Evolutionary conservation across 2,329 filamentous ascomycete species (phyloP).

Genomic region (Stemphylium vesicarium): DNA sequence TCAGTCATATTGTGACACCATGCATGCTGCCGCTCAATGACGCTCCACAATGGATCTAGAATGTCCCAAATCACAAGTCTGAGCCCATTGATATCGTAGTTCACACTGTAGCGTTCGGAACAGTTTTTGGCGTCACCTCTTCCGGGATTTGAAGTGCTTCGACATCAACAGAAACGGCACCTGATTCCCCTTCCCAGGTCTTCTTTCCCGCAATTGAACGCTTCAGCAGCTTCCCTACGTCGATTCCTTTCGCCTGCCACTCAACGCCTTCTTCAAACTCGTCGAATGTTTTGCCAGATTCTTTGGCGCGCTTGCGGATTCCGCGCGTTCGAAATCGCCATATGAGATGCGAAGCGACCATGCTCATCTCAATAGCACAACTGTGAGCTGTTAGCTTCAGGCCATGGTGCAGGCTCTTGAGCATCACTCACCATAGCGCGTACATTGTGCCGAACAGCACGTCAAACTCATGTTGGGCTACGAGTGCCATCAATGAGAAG

Average conservation of each 20-base stretch:
- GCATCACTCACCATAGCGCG: constrained; percentile 53
- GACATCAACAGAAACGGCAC: background rate
- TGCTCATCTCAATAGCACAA: constrained; percentile 62
- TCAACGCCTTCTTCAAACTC: constrained; percentile 55
- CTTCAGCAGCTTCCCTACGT: constrained; percentile 22
- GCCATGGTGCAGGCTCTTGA: too few species aligned
- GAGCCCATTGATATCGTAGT: too few species aligned
- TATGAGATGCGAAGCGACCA: constrained; percentile 62
- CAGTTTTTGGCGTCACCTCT: constrained; percentile 14
- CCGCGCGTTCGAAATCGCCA: constrained; percentile 61
- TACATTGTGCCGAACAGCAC: constrained; percentile 65
- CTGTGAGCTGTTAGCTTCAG: constrained; percentile 7
- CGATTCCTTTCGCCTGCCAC: constrained; percentile 33
- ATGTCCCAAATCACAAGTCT: too few species aligned
- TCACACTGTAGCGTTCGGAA: constrained; percentile 25
- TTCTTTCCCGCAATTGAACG: constrained; percentile 6
- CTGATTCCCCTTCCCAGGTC: background rate
- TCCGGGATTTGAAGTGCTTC: background rate
- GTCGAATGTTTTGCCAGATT: constrained; percentile 49
- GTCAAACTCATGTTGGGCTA: constrained; percentile 65
- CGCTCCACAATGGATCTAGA: too few species aligned
- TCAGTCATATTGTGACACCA: too few species aligned
- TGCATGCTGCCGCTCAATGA: too few species aligned
- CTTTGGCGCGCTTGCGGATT: constrained; percentile 56
- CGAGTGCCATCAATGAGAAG: constrained; percentile 66